Conservation (phyloP, 306 rosid species). For the Macrotyloma uniflorum region DNA sequence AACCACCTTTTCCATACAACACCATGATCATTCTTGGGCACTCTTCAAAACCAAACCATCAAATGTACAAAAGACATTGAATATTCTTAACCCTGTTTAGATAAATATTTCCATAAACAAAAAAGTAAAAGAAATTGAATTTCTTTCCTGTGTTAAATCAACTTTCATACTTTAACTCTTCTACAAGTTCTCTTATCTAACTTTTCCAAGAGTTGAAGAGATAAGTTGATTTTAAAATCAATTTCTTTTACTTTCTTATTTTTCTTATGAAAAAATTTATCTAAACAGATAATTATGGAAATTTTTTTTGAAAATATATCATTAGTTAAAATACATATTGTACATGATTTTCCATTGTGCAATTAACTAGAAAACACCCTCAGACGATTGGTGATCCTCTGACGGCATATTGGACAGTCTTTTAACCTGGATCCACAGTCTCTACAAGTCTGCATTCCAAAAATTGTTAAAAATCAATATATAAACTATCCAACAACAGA, state of each 20-base stretch:
- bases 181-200: background rate
- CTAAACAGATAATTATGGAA: background rate
- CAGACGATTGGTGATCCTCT: conserved; percentile 69
- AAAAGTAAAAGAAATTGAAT: background rate
- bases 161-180: background rate
- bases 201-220: background rate
- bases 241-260: background rate
- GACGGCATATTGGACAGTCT: conserved; percentile 76
- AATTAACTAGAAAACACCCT: conserved; percentile 67
- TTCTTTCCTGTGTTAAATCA: background rate
- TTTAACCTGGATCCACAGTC: conserved; percentile 76
- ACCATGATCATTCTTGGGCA: conserved; percentile 5
- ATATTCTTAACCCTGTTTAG: background rate
- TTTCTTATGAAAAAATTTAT: background rate
- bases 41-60: conserved; percentile 3
- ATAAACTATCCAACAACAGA: background rate
- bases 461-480: conserved; percentile 15
- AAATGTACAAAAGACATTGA: background rate
- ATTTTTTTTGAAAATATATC: background rate
- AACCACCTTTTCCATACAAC: conserved; percentile 18
- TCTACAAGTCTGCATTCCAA: conserved; percentile 66
- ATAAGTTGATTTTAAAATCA: background rate
- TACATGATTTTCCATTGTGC: conserved; percentile 6
- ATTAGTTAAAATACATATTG: background rate
- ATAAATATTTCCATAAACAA: background rate